phyloP scores from a whole-genome alignment of 768 basidiomycete genomes.

The Auriscalpium vulgare region DNA sequence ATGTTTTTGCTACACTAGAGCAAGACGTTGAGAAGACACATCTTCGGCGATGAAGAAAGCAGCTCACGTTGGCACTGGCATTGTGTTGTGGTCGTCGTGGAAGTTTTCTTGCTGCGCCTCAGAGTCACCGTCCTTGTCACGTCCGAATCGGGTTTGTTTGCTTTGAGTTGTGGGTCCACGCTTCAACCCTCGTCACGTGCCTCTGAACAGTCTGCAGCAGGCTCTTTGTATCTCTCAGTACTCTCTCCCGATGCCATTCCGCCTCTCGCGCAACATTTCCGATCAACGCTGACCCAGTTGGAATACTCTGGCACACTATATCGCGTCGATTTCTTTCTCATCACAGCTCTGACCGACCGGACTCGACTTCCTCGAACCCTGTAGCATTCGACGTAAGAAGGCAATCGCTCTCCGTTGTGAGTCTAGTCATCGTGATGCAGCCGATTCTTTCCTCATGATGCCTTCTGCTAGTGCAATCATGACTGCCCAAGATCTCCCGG shows the following conservation, averaged over 20 bases:
- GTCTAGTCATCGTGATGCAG: too few species aligned
- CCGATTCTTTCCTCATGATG: too few species aligned
- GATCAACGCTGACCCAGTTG: background rate
- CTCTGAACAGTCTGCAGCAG: background rate
- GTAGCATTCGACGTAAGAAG: too few species aligned
- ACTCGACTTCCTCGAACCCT: too few species aligned
- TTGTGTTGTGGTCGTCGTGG: background rate
- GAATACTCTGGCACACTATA: background rate
- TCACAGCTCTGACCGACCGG: too few species aligned
- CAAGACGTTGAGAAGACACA: background rate
- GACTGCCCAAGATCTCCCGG: slow-evolving; percentile 37
- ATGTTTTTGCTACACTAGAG: slow-evolving; percentile 26
- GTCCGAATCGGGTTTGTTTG: background rate
- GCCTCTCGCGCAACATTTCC: background rate
- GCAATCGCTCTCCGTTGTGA: too few species aligned
- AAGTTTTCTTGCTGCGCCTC: background rate
- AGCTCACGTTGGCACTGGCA: background rate
- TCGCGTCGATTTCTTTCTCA: too few species aligned
- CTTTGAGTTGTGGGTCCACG: background rate
- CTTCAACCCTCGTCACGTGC: background rate
- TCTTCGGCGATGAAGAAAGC: background rate
- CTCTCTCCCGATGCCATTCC: background rate
- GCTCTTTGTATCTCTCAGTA: background rate
- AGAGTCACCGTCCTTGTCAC: too few species aligned
- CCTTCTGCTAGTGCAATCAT: background rate